Conservation (phyloP, 306 rosid genomes). For the Carpinus fangiana region DNA sequence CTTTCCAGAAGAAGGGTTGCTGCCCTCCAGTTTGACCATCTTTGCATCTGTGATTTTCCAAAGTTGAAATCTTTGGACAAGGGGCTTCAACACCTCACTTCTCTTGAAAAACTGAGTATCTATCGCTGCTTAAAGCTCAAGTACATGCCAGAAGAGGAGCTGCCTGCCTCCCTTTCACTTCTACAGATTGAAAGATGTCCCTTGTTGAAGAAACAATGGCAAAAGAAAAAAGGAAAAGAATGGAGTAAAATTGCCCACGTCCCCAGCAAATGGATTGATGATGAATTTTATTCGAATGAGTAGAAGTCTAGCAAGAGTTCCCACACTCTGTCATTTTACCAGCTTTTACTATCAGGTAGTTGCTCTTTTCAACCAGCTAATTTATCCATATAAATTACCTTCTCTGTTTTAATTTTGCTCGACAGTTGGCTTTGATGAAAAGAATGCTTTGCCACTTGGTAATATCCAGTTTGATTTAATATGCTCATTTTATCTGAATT, state of each 20-base stretch:
- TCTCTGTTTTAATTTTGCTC: too few relatives aligned
- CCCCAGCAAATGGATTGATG: neutral
- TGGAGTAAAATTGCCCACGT: conserved; percentile 37
- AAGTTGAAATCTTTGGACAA: conserved; percentile 18
- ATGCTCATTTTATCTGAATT: too few relatives aligned
- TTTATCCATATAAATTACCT: too few relatives aligned
- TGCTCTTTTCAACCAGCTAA: too few relatives aligned
- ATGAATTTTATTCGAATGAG: too few relatives aligned
- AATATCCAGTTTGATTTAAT: too few relatives aligned
- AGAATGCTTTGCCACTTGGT: too few relatives aligned
- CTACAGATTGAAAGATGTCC: neutral
- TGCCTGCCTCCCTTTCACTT: conserved; percentile 18
- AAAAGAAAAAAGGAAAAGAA: conserved; percentile 28
- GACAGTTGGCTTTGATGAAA: too few relatives aligned
- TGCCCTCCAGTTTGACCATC: neutral
- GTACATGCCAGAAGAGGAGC: conserved; percentile 27
- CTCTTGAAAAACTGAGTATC: neutral
- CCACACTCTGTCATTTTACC: too few relatives aligned
- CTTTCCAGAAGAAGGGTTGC: conserved; percentile 24
- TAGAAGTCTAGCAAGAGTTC: too few relatives aligned
- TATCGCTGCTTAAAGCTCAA: neutral
- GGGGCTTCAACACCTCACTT: conserved; percentile 24
- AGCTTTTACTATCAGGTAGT: too few relatives aligned
- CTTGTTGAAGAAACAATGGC: neutral
- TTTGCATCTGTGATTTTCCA: fast-evolving